phyloP scores from a whole-genome alignment of 1,139 yeast species.

The Yamadazyma buinensis region DNA sequence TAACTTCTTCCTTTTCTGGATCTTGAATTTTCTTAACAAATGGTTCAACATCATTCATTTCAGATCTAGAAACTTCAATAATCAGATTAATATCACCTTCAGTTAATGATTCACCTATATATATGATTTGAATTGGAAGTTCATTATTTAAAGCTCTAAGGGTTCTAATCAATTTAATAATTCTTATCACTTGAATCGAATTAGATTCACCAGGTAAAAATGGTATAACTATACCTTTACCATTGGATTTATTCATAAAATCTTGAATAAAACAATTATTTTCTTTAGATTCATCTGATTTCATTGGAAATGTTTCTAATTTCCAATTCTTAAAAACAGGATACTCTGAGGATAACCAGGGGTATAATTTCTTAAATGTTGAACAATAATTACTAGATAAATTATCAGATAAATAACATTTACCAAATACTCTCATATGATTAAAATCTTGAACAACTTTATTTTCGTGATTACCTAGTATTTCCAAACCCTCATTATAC shows the following conservation, averaged over 20 bases:
- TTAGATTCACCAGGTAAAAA: conserved; percentile 14
- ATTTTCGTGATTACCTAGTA: conserved; percentile 20
- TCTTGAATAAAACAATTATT: conserved; percentile 4
- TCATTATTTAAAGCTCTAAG: conserved; percentile 25
- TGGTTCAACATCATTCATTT: too few species aligned
- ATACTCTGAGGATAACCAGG: conserved; percentile 18
- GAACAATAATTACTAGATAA: conserved; percentile 10
- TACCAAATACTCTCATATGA: conserved; percentile 30
- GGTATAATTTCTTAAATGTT: conserved; percentile 15
- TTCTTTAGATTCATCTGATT: conserved; percentile 6
- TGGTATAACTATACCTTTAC: conserved; percentile 36
- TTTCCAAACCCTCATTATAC: conserved; percentile 10
- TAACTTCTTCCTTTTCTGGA: conserved; percentile 6
- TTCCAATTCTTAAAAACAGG: conserved; percentile 21
- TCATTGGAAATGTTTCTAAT: conserved; percentile 12
- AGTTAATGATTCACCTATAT: conserved; percentile 13
- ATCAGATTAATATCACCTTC: conserved; percentile 17
- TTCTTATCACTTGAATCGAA: conserved; percentile 16
- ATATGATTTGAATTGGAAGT: conserved; percentile 29
- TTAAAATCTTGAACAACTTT: conserved; percentile 19
- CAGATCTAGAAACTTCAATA: conserved; percentile 19
- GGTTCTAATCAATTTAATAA: conserved; percentile 22
- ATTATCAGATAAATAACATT: conserved; percentile 18
- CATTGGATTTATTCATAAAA: conserved; percentile 15
- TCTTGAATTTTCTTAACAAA: too few species aligned